Evolutionary conservation across 768 basidiomycete species (phyloP).

Genomic region (Lactifluus piperatus): DNA sequence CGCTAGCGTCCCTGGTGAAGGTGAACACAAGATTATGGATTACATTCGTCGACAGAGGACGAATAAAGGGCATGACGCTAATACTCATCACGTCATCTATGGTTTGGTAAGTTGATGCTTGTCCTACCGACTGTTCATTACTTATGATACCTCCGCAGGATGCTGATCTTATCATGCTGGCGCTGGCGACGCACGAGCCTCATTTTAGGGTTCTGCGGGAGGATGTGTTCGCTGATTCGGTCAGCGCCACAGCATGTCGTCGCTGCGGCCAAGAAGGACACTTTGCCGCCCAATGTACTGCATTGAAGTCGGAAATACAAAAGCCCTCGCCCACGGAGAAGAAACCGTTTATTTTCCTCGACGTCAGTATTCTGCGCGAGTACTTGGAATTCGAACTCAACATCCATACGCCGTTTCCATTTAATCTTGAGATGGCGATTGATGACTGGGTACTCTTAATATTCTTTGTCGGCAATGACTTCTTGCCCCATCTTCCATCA

Average conservation of each 20-base stretch:
- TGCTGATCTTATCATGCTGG: conserved; percentile 98
- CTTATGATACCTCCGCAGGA: conserved; percentile 46
- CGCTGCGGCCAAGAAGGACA: conserved; percentile 94
- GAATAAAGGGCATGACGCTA: conserved; percentile 86
- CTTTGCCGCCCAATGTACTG: conserved; percentile 91
- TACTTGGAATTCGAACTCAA: conserved; percentile 96
- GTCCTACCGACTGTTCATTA: background rate
- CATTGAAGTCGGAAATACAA: conserved; percentile 57
- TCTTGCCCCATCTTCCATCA: conserved; percentile 94
- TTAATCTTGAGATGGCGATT: conserved; percentile 92
- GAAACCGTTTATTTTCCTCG: conserved; percentile 99
- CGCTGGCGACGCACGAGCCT: conserved; percentile 97
- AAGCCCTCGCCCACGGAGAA: conserved; percentile 60
- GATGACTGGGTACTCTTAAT: conserved; percentile 99
- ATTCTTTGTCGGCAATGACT: conserved; percentile 99
- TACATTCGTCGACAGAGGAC: conserved; percentile 86
- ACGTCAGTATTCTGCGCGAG: conserved; percentile 91
- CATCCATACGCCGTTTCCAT: conserved; percentile 68
- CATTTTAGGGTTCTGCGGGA: conserved; percentile 95
- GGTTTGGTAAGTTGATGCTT: conserved; percentile 60
- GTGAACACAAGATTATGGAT: conserved; percentile 99
- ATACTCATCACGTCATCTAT: conserved; percentile 95
- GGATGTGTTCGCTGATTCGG: conserved; percentile 91
- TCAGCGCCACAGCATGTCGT: conserved; percentile 67
- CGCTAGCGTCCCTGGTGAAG: conserved; percentile 94